Percentiles rank a stretch among this genome's conserved stretches.
phyloP scores from a whole-genome alignment of 148 eudicot species.

The Selenicereus undatus region DNA sequence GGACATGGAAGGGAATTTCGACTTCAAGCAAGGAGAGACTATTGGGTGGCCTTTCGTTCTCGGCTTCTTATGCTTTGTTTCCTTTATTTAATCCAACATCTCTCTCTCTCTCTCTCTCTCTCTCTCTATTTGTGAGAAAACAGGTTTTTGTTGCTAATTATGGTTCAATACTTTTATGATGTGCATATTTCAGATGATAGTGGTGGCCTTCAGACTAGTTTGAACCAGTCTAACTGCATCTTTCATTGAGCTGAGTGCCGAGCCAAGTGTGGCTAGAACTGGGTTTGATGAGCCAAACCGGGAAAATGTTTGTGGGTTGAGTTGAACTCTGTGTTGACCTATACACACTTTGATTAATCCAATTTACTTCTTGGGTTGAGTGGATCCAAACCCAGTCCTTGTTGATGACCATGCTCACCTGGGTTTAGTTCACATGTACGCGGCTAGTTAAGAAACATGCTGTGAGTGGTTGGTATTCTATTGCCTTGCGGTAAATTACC shows the following conservation, averaged over 20 bases:
- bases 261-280: neutral
- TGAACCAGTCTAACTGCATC: neutral
- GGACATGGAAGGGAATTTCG: neutral
- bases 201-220: neutral
- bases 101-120: neutral
- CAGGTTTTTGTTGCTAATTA: neutral
- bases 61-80: neutral
- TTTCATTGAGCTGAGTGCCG: neutral
- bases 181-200: neutral
- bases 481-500: too few relatives aligned
- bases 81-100: neutral
- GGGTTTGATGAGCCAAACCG: neutral
- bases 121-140: neutral
- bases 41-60: neutral
- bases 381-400: neutral
- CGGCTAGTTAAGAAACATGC: too few relatives aligned
- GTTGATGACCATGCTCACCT: neutral
- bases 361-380: neutral
- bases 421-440: too few relatives aligned
- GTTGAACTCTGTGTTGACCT: neutral
- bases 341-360: neutral
- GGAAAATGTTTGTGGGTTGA: neutral
- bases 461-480: too few relatives aligned
- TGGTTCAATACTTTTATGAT: neutral
- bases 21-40: neutral